Base-by-base conservation (phyloP, 2,329 filamentous ascomycete genomes). In the Stromatinia cepivora region DNA sequence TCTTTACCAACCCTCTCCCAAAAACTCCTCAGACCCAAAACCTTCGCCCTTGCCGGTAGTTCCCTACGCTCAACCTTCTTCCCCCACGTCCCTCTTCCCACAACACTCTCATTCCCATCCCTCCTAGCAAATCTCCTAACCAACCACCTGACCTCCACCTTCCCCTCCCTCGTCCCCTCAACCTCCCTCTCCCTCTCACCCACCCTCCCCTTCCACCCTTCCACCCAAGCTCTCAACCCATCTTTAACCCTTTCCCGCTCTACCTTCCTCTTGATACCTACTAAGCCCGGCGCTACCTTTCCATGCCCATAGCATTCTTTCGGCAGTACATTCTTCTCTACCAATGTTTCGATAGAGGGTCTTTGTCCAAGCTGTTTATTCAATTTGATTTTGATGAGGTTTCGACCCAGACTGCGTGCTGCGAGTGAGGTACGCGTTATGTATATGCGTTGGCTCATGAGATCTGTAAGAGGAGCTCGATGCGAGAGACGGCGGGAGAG, bases 181-280 rank as follows among this genome's bases (percentile, higher is more conserved):
- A 31, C 56, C 82, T 83, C 80, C 90, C 88, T 73, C 85, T 84
- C 79, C 20, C 69, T 56, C 66, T 70, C 71, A 45, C 66, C 64
- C 75, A 74, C 78, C 75, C 70, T 79, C 73, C 69, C 75, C 71
- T 67, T 73, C 73, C 72, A 81, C 79, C 76, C 80, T 71, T 81
- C 89, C 3, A 92, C 83, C 88, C 89, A 92, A 17, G 84, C 82
- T 50, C 89, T 80, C 71, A 92, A 78, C 22, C 84, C 84, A 75
- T 92, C 89, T 77, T 91, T 92, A 56, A 92, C 82, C 70, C 83
- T 83, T 80, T 92, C 88, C 73, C 85, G 85, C 80, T 92, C 90
- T 22, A 92, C 83, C 17, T 84, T 85, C 68, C 86, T 82, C 75
- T 86, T 86, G 72, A 84, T 83, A 39, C 87, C 88, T n/a, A 91